Base-by-base conservation (phyloP, 1,284 basidiomycete genomes). In the Ganoderma lingzhi region DNA sequence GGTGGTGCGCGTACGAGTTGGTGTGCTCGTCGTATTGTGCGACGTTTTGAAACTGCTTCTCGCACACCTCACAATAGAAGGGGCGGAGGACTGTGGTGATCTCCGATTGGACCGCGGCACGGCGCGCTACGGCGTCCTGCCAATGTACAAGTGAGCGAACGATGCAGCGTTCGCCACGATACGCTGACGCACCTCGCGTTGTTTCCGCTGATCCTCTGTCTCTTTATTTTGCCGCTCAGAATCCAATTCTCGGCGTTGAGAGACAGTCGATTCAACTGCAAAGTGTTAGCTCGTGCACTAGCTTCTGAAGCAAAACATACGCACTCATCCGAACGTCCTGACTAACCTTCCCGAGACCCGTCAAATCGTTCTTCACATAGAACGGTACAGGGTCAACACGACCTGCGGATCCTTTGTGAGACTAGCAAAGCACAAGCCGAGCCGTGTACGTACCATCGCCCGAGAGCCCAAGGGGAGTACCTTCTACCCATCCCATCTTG, bases 11-110 rank as follows among this genome's bases (percentile, higher is more conserved):
- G 74, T 94, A 94, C 2, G 93, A 93, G 74, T 93, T 94, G 62
- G 91, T 93, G 77, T 95, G 93, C 75, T 95, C 93, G 73, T 95
- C 93, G 74, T 93, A 95, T 75, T 94, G 93, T 0, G 91, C 89
- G 39, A 94, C 92, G 63, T 86, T 94, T 77, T 90, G 85, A 80
- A 94, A 95, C 78, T 94, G 93, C 77, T 94, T 94, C 72, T 94
- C 93, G 81, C 93, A 95, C 23, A 94, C 84, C 37, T 84, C 81
- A 77, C 93, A 95, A 77, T 93, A 94, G 81, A 95, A 95, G 8
- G 92, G 84, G 42, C 85, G 85, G 62, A 95, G 84, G 3, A 89
- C 89, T 63, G 84, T 84, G 2, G 86, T 86, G 51, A 95, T 88
- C 77, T 94, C 90, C 42, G 83, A 84, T 73, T 89, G 85, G 37